Conservation (phyloP, 2,329 filamentous ascomycete species). For the Fusarium sp. region DNA sequence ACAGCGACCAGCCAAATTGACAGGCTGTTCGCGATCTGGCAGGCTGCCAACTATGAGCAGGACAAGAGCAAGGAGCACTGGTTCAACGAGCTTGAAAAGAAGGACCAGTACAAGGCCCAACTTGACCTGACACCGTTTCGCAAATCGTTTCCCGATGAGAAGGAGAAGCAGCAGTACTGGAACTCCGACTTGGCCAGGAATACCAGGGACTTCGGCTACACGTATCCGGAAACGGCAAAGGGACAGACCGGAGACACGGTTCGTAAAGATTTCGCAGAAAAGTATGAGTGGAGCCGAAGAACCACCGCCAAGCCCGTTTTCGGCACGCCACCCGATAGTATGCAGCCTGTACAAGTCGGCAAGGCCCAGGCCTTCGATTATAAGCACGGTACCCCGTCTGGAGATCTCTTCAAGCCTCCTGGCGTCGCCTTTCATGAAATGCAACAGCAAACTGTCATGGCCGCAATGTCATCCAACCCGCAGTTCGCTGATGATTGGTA, state of each 20-base stretch:
- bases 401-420: too few relatives aligned
- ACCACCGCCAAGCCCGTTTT: fast-evolving
- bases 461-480: too few relatives aligned
- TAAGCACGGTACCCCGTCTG: fast-evolving
- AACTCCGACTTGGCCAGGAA: fast-evolving
- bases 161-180: not conserved
- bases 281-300: not conserved
- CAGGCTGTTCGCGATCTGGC: not conserved
- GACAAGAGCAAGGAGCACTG: not conserved
- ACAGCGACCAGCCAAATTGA: not conserved
- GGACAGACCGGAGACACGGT: fast-evolving
- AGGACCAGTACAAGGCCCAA: fast-evolving
- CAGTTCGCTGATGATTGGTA: too few relatives aligned
- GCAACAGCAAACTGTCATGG: too few relatives aligned
- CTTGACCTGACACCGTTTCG: fast-evolving
- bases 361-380: fast-evolving
- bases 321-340: fast-evolving
- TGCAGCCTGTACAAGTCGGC: too few relatives aligned
- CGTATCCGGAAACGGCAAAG: fast-evolving
- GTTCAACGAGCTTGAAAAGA: not conserved
- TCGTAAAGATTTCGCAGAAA: not conserved
- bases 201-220: fast-evolving
- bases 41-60: not conserved
- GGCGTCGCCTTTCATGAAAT: fast-evolving
- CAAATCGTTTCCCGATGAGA: fast-evolving